These are phyloP conservation scores for Astrephomene gubernaculifera DNA, from an alignment of 139 green algal species.

Conservation along the genomic window DNA sequence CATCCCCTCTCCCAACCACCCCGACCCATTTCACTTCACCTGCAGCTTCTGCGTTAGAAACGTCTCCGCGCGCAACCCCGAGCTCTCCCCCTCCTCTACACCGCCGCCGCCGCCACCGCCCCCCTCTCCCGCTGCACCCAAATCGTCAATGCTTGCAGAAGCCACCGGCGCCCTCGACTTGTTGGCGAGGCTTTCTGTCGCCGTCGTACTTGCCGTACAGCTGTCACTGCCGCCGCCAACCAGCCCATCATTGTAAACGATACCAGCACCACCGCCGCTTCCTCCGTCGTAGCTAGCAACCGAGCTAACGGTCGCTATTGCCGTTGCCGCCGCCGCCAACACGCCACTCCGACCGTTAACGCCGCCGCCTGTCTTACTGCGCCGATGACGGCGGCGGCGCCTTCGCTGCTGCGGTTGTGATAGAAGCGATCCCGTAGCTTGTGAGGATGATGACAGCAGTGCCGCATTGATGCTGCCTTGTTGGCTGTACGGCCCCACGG, in stretches of 20 bases:
- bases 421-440: too few species aligned
- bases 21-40: too few species aligned
- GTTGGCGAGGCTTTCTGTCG: too few species aligned
- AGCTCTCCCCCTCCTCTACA: background rate
- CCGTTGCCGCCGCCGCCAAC: background rate
- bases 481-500: constrained; percentile 82
- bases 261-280: background rate
- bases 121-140: background rate
- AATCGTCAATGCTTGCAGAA: too few species aligned
- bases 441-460: too few species aligned
- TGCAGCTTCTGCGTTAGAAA: constrained; percentile 84
- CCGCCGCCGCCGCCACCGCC: background rate
- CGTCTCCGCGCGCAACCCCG: constrained; percentile 71
- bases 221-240: too few species aligned
- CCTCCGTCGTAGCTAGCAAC: background rate
- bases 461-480: constrained; percentile 54
- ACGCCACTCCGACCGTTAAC: background rate
- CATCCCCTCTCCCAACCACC: too few species aligned
- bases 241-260: too few species aligned
- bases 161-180: background rate
- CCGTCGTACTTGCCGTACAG: too few species aligned
- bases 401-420: too few species aligned
- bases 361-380: background rate
- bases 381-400: background rate
- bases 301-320: background rate